Evolutionary conservation across 495 filamentous ascomycete species (phyloP).

Genomic region (Saxophila tyrrhenica): DNA sequence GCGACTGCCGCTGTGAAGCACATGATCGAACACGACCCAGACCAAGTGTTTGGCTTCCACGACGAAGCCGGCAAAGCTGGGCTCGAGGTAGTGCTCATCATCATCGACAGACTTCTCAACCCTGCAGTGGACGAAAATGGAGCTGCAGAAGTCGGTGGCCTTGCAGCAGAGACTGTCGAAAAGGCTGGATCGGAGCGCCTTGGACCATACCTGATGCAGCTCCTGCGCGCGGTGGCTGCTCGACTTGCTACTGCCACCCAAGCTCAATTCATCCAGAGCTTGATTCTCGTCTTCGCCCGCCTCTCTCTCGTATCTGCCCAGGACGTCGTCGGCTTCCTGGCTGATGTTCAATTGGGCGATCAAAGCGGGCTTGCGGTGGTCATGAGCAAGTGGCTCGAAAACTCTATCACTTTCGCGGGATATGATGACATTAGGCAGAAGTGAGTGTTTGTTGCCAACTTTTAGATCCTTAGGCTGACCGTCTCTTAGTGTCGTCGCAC

Average conservation of each 20-base stretch:
- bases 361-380: constrained; percentile 77
- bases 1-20: constrained; percentile 78
- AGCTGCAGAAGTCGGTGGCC: constrained; percentile 87
- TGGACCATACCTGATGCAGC: constrained; percentile 76
- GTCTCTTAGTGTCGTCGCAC: constrained; percentile 67
- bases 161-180: constrained; percentile 91
- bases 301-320: constrained; percentile 71
- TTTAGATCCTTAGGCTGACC: not conserved
- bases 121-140: constrained; percentile 75
- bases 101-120: constrained; percentile 85
- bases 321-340: constrained; percentile 86
- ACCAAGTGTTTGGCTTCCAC: constrained; percentile 75
- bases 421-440: constrained; percentile 97
- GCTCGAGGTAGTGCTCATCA: constrained; percentile 74
- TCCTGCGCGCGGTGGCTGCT: constrained; percentile 84
- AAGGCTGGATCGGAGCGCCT: constrained; percentile 80
- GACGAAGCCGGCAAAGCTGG: constrained; percentile 67
- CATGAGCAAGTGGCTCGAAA: constrained; percentile 88
- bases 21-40: constrained; percentile 75
- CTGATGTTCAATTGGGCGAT: constrained; percentile 62
- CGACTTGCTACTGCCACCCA: constrained; percentile 69
- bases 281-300: constrained; percentile 91
- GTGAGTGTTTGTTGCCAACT: constrained; percentile 34
- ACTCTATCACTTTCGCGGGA: constrained; percentile 88
- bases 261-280: constrained; percentile 76